phyloP scores from a whole-genome alignment of 2,329 filamentous ascomycete genomes.

The Fusarium caatingaense region DNA sequence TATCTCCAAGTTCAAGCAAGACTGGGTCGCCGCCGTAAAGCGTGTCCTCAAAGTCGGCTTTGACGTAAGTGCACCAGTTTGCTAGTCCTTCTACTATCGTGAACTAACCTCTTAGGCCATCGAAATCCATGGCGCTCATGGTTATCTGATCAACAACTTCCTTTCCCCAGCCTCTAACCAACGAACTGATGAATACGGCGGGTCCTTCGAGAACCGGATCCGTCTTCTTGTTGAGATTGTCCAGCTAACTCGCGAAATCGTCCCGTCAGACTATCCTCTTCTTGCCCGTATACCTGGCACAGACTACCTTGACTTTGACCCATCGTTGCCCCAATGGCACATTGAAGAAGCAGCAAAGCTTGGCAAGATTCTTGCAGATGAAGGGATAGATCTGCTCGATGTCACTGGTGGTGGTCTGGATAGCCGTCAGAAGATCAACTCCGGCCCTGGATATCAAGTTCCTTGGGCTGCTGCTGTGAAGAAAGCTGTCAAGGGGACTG shows the following conservation, averaged over 20 bases:
- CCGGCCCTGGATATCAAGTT: slow-evolving; percentile 74
- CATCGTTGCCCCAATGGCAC: slow-evolving; percentile 67
- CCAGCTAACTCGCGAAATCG: slow-evolving; percentile 42
- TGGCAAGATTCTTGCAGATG: slow-evolving; percentile 68
- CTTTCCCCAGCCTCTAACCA: slow-evolving; percentile 61
- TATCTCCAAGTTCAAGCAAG: slow-evolving; percentile 41
- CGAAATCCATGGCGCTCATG: slow-evolving; percentile 58
- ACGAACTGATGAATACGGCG: slow-evolving; percentile 64
- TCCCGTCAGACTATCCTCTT: slow-evolving; percentile 60
- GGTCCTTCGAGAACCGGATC: slow-evolving; percentile 56
- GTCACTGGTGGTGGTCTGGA: slow-evolving; percentile 75
- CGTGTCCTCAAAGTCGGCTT: slow-evolving; percentile 38
- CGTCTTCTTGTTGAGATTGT: slow-evolving; percentile 60
- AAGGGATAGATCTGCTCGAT: slow-evolving; percentile 79
- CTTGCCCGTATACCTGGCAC: slow-evolving; percentile 75
- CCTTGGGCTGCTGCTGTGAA: slow-evolving; percentile 74
- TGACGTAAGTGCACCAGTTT: slow-evolving; percentile 21
- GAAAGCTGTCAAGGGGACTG: slow-evolving; percentile 71
- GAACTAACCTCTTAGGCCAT: slow-evolving; percentile 15
- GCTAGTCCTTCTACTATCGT: too few species aligned
- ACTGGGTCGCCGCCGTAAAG: slow-evolving; percentile 37
- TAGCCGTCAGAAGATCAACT: slow-evolving; percentile 65
- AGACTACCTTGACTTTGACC: slow-evolving; percentile 75
- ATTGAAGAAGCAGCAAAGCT: slow-evolving; percentile 72
- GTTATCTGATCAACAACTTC: slow-evolving; percentile 65